phyloP scores from a whole-genome alignment of 495 filamentous ascomycete genomes.

The Cudoniella acicularis region DNA sequence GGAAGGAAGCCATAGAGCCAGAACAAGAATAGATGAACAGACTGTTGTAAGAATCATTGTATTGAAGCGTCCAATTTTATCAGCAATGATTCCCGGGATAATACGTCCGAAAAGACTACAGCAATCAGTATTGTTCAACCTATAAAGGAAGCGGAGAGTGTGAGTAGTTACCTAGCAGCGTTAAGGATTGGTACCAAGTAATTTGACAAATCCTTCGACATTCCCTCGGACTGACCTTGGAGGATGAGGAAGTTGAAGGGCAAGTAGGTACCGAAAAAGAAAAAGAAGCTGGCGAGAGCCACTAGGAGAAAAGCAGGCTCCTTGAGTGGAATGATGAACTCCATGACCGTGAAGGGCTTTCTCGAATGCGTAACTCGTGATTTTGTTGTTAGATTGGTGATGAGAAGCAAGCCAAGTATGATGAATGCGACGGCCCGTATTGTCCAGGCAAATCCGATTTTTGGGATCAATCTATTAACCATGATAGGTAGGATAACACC shows the following conservation, averaged over 20 bases:
- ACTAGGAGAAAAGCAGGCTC: conserved; percentile 52
- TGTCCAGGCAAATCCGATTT: conserved; percentile 67
- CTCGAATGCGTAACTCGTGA: conserved; percentile 55
- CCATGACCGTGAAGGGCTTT: conserved; percentile 43
- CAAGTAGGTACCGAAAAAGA: conserved; percentile 66
- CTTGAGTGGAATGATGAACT: conserved; percentile 54
- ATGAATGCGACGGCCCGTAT: conserved; percentile 66
- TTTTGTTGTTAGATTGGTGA: conserved; percentile 58
- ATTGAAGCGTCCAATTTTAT: conserved; percentile 69
- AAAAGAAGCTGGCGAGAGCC: conserved; percentile 49
- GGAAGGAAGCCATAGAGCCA: conserved; percentile 64
- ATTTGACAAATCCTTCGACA: conserved; percentile 47
- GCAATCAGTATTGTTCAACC: background rate
- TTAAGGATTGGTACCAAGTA: conserved; percentile 71
- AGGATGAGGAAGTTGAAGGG: conserved; percentile 67
- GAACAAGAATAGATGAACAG: conserved; percentile 55
- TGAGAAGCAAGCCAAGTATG: conserved; percentile 58
- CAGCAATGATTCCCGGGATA: conserved; percentile 62
- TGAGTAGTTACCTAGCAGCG: conserved; percentile 43
- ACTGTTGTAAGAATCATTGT: conserved; percentile 57
- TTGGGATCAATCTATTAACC: conserved; percentile 54
- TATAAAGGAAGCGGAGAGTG: background rate
- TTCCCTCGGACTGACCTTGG: conserved; percentile 49
- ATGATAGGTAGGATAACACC: conserved; percentile 68
- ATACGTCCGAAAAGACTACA: conserved; percentile 62